Evolutionary conservation across 2,329 filamentous ascomycete genomes (phyloP), one percentile per base, ranked within the genome.

Genomic region (Alternaria triticimaculans): DNA sequence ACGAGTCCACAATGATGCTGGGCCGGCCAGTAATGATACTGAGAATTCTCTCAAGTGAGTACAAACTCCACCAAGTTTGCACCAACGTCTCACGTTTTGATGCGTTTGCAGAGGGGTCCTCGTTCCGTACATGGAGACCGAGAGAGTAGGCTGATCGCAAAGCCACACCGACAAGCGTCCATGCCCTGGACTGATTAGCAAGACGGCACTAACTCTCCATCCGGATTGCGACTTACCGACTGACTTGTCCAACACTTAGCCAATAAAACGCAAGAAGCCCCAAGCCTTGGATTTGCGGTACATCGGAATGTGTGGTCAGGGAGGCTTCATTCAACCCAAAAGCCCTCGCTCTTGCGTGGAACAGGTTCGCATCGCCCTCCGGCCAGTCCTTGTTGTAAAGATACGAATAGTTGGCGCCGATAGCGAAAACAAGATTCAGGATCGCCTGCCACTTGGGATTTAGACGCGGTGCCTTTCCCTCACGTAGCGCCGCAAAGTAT

Each of bases 11-110:
- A 18, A 82, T 73, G 8, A 76, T 74, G 44, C 77, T 79, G 15
- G 81, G 78, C n/a, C 81, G 78, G 2, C 81, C 81, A 5, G 79
- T 81, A 11, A 82, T 74, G 20, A 79, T 67, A 45, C 76, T 76
- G 8, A 82, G 73, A 5, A 79, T 74, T n/a, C 76, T 75, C 60
- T 83, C 81, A 18, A 81, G 67, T 8, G 74, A 77, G 62, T 78
- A 81, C 12, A 82, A 60, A 49, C 80, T 79, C 78, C 81, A 82
- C 81, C 81, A 83, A 14, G 79, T 74, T 21, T 77, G 76, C 4
- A 79, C 72, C 53, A 81, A 64, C 5, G 75, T 75, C 62, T 82
- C 80, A 62, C 74, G 77, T 48, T 77, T 72, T 12, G 68, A 58
- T 7, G 72, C 69, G 14, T 72, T 59, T 6, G 76, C 67, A 6